Conservation (phyloP, 2,329 filamentous ascomycete species). For the Paecilomyces variotii region DNA sequence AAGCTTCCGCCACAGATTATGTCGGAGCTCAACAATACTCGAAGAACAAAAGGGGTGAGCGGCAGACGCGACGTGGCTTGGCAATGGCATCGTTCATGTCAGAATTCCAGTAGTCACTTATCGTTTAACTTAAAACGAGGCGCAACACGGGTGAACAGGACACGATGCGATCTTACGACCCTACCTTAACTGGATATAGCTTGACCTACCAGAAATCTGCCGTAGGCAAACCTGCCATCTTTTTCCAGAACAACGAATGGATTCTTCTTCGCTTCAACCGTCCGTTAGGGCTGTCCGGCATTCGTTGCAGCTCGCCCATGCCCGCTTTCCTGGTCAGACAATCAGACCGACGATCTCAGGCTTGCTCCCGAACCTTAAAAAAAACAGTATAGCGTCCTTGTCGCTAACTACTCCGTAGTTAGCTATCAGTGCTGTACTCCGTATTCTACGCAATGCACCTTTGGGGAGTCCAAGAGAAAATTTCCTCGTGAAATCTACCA, state of each 20-base stretch:
- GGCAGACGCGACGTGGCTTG: neutral
- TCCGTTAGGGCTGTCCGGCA: neutral
- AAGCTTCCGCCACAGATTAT: neutral
- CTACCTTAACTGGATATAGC: neutral
- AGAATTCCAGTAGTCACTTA: neutral
- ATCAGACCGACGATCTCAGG: neutral
- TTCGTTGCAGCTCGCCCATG: neutral
- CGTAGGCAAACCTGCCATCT: neutral
- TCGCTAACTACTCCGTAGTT: too few species aligned
- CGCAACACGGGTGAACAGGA: neutral
- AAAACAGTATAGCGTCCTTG: neutral
- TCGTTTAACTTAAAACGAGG: neutral
- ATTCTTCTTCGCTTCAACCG: neutral
- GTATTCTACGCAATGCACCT: neutral
- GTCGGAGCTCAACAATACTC: neutral
- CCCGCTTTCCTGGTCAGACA: neutral
- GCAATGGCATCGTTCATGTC: neutral
- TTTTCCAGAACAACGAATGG: neutral
- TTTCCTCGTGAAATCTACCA: neutral
- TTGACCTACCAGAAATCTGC: neutral
- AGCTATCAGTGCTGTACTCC: neutral
- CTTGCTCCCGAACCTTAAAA: neutral
- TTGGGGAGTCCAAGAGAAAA: neutral
- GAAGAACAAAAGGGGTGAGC: neutral
- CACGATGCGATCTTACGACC: neutral